Evolutionary conservation across 139 green algal genomes (phyloP).

Genomic region (Astrephomene gubernaculifera): DNA sequence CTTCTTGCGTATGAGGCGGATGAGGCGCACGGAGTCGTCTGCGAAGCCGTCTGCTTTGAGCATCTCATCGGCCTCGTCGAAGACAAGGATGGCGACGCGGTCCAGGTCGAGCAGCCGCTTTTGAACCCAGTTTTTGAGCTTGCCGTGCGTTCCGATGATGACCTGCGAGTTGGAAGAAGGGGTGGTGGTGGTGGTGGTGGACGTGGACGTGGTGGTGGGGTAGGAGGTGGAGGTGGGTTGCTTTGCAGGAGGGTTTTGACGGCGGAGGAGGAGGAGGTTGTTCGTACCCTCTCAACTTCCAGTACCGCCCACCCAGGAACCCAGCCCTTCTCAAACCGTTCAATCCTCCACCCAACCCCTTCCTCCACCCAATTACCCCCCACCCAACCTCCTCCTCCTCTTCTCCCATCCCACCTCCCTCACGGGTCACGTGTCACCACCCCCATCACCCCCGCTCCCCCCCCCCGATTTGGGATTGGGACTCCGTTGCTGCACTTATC

Average conservation of each 20-base stretch:
- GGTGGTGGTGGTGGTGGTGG: background rate
- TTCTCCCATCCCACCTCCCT: too few species aligned
- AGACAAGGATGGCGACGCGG: constrained; percentile 91
- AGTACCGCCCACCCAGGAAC: too few species aligned
- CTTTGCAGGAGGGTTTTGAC: too few species aligned
- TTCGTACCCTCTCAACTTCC: too few species aligned
- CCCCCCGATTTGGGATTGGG: too few species aligned
- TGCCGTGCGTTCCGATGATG: constrained; percentile 96
- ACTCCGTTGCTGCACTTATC: too few species aligned
- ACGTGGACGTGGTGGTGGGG: background rate
- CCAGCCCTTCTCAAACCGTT: too few species aligned
- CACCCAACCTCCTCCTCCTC: background rate
- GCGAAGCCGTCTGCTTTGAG: constrained; percentile 93
- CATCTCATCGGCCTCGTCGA: constrained; percentile 99
- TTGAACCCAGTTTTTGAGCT: constrained; percentile 88
- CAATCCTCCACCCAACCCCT: too few species aligned
- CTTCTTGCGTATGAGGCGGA: constrained; percentile 67
- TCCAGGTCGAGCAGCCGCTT: constrained; percentile 82
- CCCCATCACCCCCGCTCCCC: background rate
- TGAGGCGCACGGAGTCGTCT: constrained; percentile 85
- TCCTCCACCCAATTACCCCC: background rate
- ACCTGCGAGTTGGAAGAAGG: constrained; percentile 68
- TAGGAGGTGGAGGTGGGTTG: too few species aligned
- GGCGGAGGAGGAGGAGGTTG: too few species aligned
- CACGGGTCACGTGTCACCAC: too few species aligned